Percentiles rank a stretch among this genome's conserved stretches.
Conservation (phyloP, 768 basidiomycete genomes). For the Mycena vitilis region DNA sequence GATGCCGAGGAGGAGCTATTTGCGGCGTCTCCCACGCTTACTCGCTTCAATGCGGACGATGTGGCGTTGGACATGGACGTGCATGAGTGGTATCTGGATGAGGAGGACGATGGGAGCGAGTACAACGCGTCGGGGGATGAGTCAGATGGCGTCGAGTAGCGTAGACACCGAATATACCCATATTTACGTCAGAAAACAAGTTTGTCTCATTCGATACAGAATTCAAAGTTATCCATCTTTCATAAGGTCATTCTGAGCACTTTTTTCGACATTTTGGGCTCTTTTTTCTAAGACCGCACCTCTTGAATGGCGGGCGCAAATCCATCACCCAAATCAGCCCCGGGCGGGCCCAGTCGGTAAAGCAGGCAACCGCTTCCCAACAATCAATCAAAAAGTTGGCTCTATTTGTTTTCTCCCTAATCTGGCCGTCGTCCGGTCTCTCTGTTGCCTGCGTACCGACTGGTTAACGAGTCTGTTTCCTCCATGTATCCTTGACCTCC, state of each 20-base stretch:
- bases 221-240: not conserved
- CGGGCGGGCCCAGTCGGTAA: not conserved
- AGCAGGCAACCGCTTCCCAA: too few species aligned
- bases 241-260: not conserved
- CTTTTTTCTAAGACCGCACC: not conserved
- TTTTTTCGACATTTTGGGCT: not conserved
- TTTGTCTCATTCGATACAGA: not conserved
- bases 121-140: not conserved
- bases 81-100: not conserved
- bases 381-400: too few species aligned
- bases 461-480: too few species aligned
- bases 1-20: slow-evolving; percentile 3
- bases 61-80: slow-evolving; percentile 14
- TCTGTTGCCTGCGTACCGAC: too few species aligned
- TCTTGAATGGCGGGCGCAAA: not conserved
- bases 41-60: slow-evolving; percentile 5
- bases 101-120: slow-evolving; percentile 3
- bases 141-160: not conserved
- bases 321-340: not conserved
- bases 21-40: slow-evolving; percentile 4
- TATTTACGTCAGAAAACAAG: not conserved
- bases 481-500: slow-evolving; percentile 90
- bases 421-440: too few species aligned
- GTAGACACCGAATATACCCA: not conserved
- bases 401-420: too few species aligned